phyloP scores from a whole-genome alignment of 2,329 filamentous ascomycete genomes.

The Coniella vitis region DNA sequence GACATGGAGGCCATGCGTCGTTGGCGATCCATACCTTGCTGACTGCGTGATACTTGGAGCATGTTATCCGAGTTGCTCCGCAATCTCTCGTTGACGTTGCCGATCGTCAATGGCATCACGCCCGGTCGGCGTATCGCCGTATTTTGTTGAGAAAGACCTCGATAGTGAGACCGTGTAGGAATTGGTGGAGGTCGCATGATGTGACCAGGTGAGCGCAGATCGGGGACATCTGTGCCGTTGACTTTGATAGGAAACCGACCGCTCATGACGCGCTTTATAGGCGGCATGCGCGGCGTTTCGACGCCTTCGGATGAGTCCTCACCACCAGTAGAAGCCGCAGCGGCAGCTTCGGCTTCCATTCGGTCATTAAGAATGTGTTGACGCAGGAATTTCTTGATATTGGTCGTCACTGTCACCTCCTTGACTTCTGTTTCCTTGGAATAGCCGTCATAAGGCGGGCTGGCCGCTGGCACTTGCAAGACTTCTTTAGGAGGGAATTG shows the following conservation, averaged over 20 bases:
- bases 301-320: constrained; percentile 66
- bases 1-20: constrained; percentile 60
- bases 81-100: constrained; percentile 60
- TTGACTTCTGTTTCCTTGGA: constrained; percentile 58
- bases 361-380: constrained; percentile 45
- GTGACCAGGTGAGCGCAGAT: constrained; percentile 60
- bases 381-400: constrained; percentile 55
- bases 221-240: constrained; percentile 63
- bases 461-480: constrained; percentile 51
- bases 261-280: constrained; percentile 53
- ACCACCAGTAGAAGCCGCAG: constrained; percentile 28
- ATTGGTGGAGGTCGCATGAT: constrained; percentile 63
- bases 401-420: constrained; percentile 51
- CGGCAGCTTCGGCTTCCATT: constrained; percentile 43
- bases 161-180: constrained; percentile 73
- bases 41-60: constrained; percentile 37
- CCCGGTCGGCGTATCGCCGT: constrained; percentile 59
- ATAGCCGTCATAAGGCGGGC: constrained; percentile 47
- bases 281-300: constrained; percentile 69
- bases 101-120: constrained; percentile 63
- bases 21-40: constrained; percentile 43
- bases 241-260: constrained; percentile 62
- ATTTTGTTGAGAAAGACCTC: constrained; percentile 65
- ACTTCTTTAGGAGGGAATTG: constrained; percentile 69
- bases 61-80: constrained; percentile 60